Base-by-base conservation (phyloP, 202 grass and related monocot genomes). In the Panicum virgatum region DNA sequence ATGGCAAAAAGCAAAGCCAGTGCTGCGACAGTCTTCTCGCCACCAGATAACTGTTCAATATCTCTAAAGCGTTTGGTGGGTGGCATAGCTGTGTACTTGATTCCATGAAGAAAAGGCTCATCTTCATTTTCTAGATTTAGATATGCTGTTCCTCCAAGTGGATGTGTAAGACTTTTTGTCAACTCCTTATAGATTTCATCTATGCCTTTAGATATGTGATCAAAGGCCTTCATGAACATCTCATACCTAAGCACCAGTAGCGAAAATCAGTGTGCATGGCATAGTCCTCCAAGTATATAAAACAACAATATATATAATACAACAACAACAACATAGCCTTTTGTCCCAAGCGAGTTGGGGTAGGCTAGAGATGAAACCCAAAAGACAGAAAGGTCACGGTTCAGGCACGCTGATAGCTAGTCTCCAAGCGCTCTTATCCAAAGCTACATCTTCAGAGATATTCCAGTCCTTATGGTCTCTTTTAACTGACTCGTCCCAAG, bases 41-140 rank as follows among this genome's bases (percentile, higher is more conserved):
- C 92, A 69, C 96, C 96, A 4, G 96, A 95, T 89, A 98, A 93
- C 72, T 93, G 96, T 64, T 98, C 96, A 86, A 98, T 98, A 77
- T 98, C 92, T 68, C 92, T 92, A 77, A 98, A 98, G 34, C 92
- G 90, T 63, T 98, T 98, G 25, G 92, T 95, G 70, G 96, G 96
- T 29, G 92, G 92, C 92, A 98, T 98, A 67, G 92, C 92, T 69
- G 96, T 98, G 85, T 98, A 98, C 73, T 95, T 98, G 82, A 98
- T 98, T 52, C 96, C 96, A 79, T 98, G 83, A 14, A 95, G 66
- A 76, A 91, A 98, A 39, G 92, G 96, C 14, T 98, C 96, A 1
- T 98, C 96, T 84, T 98, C 96, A 86, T 95, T 98, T 91, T 98
- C 96, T 37, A 98, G 81, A 80, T 95, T 98, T 53, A 98, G 81